Conservation (phyloP, 768 basidiomycete genomes). For the Leccinum fibrillosum region DNA sequence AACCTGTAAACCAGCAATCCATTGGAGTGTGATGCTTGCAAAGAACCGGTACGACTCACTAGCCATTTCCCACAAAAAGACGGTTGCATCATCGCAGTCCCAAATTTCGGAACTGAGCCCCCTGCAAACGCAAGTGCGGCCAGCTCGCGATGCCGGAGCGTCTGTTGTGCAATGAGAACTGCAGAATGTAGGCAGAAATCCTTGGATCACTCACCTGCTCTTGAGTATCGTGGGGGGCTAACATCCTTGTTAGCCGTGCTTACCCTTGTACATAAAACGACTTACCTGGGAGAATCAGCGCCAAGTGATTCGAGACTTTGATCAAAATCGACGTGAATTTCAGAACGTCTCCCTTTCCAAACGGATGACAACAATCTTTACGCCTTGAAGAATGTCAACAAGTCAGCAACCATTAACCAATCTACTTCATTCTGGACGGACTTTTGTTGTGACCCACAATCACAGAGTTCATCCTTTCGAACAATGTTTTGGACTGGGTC, state of each 20-base stretch:
- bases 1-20: conserved; percentile 43
- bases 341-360: conserved; percentile 54
- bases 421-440: conserved; percentile 29
- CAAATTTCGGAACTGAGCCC: conserved; percentile 53
- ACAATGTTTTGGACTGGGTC: conserved; percentile 69
- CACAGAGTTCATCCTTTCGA: conserved; percentile 66
- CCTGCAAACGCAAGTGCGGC: conserved; percentile 62
- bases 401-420: not conserved
- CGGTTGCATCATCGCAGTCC: conserved; percentile 57
- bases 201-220: conserved; percentile 52
- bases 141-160: conserved; percentile 58
- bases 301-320: conserved; percentile 87
- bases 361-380: conserved; percentile 54
- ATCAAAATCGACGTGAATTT: conserved; percentile 79
- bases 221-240: conserved; percentile 64
- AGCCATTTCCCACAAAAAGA: conserved; percentile 83
- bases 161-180: conserved; percentile 21
- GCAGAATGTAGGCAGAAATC: not conserved
- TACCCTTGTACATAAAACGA: not conserved
- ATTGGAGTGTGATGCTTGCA: not conserved
- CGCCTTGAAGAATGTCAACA: conserved; percentile 39
- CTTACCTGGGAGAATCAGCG: conserved; percentile 77
- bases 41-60: conserved; percentile 40
- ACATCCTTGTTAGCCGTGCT: not conserved
- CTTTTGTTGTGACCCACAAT: conserved; percentile 63